These are phyloP conservation scores for Blastocystis hominis DNA, from an alignment of 352 stramenopile species.

Conservation along the genomic window DNA sequence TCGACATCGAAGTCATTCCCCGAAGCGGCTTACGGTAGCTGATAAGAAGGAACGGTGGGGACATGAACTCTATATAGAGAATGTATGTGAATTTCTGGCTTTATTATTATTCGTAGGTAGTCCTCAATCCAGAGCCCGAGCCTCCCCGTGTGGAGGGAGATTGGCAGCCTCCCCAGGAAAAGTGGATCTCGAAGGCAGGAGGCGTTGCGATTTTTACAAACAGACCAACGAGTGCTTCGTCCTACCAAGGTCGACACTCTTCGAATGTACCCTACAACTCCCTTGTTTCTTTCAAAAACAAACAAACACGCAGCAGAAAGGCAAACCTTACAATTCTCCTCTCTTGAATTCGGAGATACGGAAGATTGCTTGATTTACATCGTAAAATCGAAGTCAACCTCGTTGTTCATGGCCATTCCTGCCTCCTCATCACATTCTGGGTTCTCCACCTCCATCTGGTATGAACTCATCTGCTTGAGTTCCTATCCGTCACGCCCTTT, in stretches of 20 bases:
- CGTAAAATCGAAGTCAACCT: neutral
- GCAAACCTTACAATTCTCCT: neutral
- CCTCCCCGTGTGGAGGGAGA: neutral
- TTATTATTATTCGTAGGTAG: neutral
- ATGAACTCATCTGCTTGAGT: neutral
- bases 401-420: neutral
- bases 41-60: slow-evolving; percentile 49
- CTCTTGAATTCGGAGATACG: neutral
- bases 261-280: slow-evolving; percentile 9
- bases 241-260: neutral
- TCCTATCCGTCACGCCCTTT: neutral
- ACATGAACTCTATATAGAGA: slow-evolving; percentile 50
- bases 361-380: neutral
- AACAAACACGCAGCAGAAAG: slow-evolving; percentile 65
- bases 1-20: neutral
- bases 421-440: neutral
- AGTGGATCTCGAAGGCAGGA: slow-evolving; percentile 43
- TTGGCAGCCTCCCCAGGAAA: neutral
- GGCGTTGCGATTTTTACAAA: slow-evolving; percentile 45
- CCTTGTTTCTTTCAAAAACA: slow-evolving; percentile 1
- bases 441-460: neutral
- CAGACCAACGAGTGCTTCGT: slow-evolving; percentile 11
- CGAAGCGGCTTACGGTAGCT: neutral
- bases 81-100: neutral
- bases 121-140: slow-evolving; percentile 45